phyloP scores from a whole-genome alignment of 306 rosid genomes.

The Hylodesmum podocarpum region DNA sequence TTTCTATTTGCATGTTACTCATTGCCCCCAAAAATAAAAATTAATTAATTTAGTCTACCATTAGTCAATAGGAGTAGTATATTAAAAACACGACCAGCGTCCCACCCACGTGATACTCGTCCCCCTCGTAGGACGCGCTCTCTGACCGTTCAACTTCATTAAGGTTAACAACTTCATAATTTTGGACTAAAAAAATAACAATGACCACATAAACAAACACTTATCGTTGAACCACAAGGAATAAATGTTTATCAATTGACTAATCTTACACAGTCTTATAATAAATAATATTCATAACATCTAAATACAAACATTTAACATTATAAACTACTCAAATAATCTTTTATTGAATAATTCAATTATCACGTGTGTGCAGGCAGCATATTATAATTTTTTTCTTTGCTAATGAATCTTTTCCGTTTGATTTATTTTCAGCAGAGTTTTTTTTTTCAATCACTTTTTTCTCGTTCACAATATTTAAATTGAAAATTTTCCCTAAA shows the following conservation, averaged over 20 bases:
- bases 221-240: neutral
- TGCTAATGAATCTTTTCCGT: too few relatives aligned
- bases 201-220: neutral
- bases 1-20: too few relatives aligned
- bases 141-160: neutral
- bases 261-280: neutral
- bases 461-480: too few relatives aligned
- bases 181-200: neutral
- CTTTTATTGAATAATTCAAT: neutral
- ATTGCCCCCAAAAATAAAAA: too few relatives aligned
- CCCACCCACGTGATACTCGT: too few relatives aligned
- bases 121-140: neutral
- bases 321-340: neutral
- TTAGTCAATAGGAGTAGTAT: too few relatives aligned
- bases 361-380: neutral
- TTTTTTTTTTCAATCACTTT: too few relatives aligned
- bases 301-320: neutral
- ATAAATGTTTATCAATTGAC: neutral
- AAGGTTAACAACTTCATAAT: neutral
- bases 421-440: too few relatives aligned
- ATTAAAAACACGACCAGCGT: too few relatives aligned
- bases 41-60: too few relatives aligned
- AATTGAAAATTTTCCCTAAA: too few relatives aligned
- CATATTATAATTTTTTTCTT: too few relatives aligned
- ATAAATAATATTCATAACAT: neutral